Evolutionary conservation across 495 filamentous ascomycete genomes (phyloP).

Genomic region (Immersiella caudata): DNA sequence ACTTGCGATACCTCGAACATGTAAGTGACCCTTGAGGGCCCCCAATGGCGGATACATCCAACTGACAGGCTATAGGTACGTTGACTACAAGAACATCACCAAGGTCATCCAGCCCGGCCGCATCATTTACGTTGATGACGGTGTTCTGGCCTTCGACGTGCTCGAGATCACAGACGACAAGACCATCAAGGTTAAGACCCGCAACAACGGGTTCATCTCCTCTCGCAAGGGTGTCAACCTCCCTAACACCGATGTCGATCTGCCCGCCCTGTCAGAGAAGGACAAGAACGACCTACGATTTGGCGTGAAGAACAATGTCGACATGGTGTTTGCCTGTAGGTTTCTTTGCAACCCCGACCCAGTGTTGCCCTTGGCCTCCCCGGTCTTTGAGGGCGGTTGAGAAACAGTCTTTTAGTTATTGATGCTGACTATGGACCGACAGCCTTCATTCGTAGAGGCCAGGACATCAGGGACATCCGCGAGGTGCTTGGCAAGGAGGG

Average conservation of each 20-base stretch:
- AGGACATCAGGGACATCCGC: conserved; percentile 90
- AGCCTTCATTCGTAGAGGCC: conserved; percentile 88
- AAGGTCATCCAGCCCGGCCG: conserved; percentile 93
- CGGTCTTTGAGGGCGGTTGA: background rate
- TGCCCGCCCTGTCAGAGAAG: conserved; percentile 97
- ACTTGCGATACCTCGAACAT: conserved; percentile 86
- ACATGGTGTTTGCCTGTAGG: conserved; percentile 92
- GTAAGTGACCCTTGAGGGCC: conserved; percentile 54
- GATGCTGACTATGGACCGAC: conserved; percentile 4
- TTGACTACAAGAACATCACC: conserved; percentile 99
- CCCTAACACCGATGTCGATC: conserved; percentile 96
- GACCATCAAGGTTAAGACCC: conserved; percentile 77
- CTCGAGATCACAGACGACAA: conserved; percentile 83
- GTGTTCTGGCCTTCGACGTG: conserved; percentile 94
- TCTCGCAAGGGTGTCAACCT: conserved; percentile 99
- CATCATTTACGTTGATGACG: conserved; percentile 97
- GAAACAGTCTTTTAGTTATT: background rate
- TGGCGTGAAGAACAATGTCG: conserved; percentile 95
- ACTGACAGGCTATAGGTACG: conserved; percentile 66
- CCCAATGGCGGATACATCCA: background rate
- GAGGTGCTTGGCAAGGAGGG: conserved; percentile 90
- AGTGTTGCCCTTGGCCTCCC: background rate
- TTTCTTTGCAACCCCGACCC: background rate
- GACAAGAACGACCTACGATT: conserved; percentile 91
- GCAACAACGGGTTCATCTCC: conserved; percentile 98